Evolutionary conservation across 2,329 filamentous ascomycete genomes (phyloP).

Genomic region (Arthrobotrys sinensis): DNA sequence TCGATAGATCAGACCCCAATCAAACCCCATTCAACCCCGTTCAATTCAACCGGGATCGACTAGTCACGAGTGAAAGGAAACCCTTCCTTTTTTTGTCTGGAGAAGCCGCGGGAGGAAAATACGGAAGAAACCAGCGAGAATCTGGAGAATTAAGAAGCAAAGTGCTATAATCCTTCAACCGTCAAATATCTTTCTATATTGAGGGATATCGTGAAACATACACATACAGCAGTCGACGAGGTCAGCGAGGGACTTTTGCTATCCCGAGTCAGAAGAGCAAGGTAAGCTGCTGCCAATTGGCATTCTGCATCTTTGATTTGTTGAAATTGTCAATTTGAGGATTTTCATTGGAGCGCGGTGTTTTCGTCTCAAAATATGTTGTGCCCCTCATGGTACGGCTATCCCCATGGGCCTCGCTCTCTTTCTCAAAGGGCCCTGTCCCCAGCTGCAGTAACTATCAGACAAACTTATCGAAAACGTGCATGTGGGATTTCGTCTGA

Average conservation of each 20-base stretch:
- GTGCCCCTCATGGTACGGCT: conserved; percentile 8
- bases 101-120: conserved; percentile 35
- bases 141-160: conserved; percentile 46
- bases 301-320: conserved; percentile 61
- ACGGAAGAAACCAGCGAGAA: conserved; percentile 47
- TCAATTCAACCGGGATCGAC: conserved; percentile 60
- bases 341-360: conserved; percentile 55
- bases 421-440: conserved; percentile 3
- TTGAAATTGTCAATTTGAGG: conserved; percentile 42
- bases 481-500: conserved; percentile 48
- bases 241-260: conserved; percentile 60
- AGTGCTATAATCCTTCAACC: background rate
- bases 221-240: conserved; percentile 24
- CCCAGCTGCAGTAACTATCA: conserved; percentile 30
- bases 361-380: conserved; percentile 12
- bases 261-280: conserved; percentile 36
- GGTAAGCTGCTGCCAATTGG: conserved; percentile 60
- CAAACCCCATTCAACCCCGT: conserved; percentile 15
- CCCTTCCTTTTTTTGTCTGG: conserved; percentile 37
- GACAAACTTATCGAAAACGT: conserved; percentile 40
- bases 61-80: conserved; percentile 46
- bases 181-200: conserved; percentile 1
- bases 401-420: conserved; percentile 2
- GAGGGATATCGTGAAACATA: conserved; percentile 62
- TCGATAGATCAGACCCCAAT: conserved; percentile 49